Evolutionary conservation across 768 basidiomycete species (phyloP), one percentile per base, ranked within the genome.

Genomic region (Lyophyllum semitale): DNA sequence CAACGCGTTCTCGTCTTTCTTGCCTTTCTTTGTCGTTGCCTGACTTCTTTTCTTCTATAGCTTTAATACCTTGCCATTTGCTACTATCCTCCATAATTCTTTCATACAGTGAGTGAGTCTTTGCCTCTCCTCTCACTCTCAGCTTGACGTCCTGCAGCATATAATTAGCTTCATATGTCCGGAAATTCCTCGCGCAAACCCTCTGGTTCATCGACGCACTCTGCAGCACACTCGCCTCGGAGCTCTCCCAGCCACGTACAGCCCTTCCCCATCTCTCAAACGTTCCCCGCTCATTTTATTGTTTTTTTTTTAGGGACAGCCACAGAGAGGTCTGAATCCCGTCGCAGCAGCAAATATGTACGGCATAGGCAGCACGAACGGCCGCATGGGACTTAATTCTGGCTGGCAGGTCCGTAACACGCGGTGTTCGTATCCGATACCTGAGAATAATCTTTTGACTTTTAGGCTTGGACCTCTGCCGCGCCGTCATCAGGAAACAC

Each of bases 151-250:
- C 11, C 29, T 50, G 26, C 52, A 64, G 63, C 59, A 48, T 56
- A 59, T 64, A 64, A 60, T 64, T 51, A 42, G 12, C 41, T 33
- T 57, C 52, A 35, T 48, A 75, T 77, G 71, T 73, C 74, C 61
- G 75, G 71, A 43, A 73, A 77, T 61, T 74, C 80, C 41, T 79
- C 85, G 22, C 82, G 85, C 64, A 88, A 88, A 64, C 84, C 85
- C 38, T 88, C 88, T 30, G 82, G 80, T 52, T 86, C 88, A 25
- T 85, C 87, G n/a, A 79, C 81, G 17, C 84, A 81, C 55, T 87
- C 87, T 45, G 74, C 77, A 43, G 76, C 79, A 27, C 86, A 81
- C 63, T 88, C 88, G 2, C 87, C 88, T 0, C 72, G 83, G 35
- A 73, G 74, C 45, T 84, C 87, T 22, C 84, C 87, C 18, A 75